Conservation (phyloP, 2,329 filamentous ascomycete species). For the Xylogone sp. region DNA sequence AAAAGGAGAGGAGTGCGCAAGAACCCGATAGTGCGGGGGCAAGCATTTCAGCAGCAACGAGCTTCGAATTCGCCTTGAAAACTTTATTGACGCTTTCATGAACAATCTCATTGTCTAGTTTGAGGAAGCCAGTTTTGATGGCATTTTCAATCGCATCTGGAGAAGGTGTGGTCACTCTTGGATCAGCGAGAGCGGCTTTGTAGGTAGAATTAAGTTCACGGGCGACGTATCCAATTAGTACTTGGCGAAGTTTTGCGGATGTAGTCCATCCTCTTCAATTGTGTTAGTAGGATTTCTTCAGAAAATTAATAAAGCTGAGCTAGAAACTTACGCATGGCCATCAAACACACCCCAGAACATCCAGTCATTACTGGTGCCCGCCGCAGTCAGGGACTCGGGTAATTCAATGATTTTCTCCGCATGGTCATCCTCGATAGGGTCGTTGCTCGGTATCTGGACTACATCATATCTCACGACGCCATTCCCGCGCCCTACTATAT, state of each 20-base stretch:
- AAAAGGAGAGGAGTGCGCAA: conserved; percentile 93
- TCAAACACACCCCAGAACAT: conserved; percentile 99
- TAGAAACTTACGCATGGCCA: conserved; percentile 73
- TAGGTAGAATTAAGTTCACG: conserved; percentile 91
- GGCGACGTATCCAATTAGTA: conserved; percentile 87
- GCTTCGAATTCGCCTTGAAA: conserved; percentile 81
- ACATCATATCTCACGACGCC: conserved; percentile 94
- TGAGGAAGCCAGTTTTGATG: conserved; percentile 87
- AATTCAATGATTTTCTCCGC: conserved; percentile 97
- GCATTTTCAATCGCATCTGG: conserved; percentile 81
- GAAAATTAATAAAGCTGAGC: neutral
- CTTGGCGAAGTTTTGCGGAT: conserved; percentile 90
- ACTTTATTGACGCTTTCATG: conserved; percentile 91
- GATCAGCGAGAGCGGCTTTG: conserved; percentile 62
- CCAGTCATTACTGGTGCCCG: conserved; percentile 72
- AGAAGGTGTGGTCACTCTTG: conserved; percentile 58
- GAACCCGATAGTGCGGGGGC: conserved; percentile 95
- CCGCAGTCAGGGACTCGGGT: conserved; percentile 49
- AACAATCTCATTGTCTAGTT: conserved; percentile 90
- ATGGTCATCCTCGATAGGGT: conserved; percentile 97
- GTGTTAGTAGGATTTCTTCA: conserved; percentile 14
- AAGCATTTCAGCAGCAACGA: conserved; percentile 85
- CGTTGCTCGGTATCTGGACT: conserved; percentile 91
- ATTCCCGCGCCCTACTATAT: conserved; percentile 80
- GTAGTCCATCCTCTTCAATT: conserved; percentile 85